Evolutionary conservation across 2,329 filamentous ascomycete species (phyloP).

Genomic region (Aureobasidium sp.): DNA sequence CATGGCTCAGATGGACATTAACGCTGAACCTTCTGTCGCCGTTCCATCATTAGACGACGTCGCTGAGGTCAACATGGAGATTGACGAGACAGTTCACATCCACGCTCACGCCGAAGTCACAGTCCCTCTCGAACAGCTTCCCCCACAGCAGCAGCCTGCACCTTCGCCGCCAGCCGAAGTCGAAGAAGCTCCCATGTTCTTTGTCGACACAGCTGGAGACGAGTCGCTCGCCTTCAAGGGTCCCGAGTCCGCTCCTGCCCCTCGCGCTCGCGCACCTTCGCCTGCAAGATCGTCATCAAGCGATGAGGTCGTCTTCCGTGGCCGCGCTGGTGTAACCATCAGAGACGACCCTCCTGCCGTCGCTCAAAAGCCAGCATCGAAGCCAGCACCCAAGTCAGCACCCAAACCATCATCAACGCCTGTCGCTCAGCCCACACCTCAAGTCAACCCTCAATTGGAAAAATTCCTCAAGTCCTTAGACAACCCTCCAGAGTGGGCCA

Average conservation of each 20-base stretch:
- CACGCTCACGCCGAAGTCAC: conserved; percentile 10
- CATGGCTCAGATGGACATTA: conserved; percentile 27
- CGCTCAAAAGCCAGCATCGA: background rate
- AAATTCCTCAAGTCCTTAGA: conserved; percentile 6
- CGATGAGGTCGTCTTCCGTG: conserved; percentile 67
- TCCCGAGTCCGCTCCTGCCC: conserved; percentile 17
- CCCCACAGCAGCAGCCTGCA: conserved; percentile 1
- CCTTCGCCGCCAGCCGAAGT: conserved; percentile 7
- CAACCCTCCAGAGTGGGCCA: conserved; percentile 4
- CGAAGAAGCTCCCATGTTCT: conserved; percentile 21
- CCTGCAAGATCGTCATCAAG: conserved; percentile 52
- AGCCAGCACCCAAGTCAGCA: background rate
- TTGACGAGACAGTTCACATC: conserved; percentile 12
- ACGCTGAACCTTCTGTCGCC: conserved; percentile 18
- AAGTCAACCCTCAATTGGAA: conserved; percentile 1
- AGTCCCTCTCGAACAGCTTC: background rate
- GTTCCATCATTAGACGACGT: conserved; percentile 16
- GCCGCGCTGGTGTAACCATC: conserved; percentile 34
- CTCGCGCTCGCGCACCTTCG: conserved; percentile 36
- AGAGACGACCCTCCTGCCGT: conserved; percentile 23
- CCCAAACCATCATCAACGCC: background rate
- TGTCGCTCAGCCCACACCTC: background rate
- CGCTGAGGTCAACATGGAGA: conserved; percentile 14
- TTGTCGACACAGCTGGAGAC: conserved; percentile 30
- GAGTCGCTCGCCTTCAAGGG: conserved; percentile 20